Evolutionary conservation across 2,329 filamentous ascomycete species (phyloP).

Genomic region (Xylariaceae sp.): DNA sequence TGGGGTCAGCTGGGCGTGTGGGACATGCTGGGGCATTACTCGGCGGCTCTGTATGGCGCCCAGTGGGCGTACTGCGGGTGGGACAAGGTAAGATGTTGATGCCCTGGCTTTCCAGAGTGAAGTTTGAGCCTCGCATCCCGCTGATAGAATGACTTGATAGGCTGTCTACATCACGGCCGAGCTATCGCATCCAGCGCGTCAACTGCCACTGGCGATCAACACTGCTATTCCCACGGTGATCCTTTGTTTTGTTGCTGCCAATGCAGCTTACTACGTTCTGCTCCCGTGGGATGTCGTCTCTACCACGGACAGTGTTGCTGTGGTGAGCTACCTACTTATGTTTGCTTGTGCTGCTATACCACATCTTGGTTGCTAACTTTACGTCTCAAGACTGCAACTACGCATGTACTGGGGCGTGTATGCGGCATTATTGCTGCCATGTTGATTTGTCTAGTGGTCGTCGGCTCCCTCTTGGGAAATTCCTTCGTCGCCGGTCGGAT

Average conservation of each 20-base stretch:
- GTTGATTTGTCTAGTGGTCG: constrained; percentile 53
- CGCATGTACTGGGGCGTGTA: constrained; percentile 42
- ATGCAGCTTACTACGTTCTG: constrained; percentile 55
- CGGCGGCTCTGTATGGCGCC: constrained; percentile 53
- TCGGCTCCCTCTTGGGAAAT: constrained; percentile 54
- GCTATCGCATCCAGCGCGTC: constrained; percentile 40
- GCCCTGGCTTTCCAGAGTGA: too few species aligned
- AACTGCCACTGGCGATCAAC: constrained; percentile 55
- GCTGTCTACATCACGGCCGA: constrained; percentile 50
- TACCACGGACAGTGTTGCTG: constrained; percentile 53
- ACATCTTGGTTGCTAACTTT: not conserved
- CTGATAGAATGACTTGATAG: constrained; percentile 20
- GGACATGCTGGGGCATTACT: constrained; percentile 53
- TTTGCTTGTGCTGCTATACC: not conserved
- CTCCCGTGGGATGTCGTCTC: constrained; percentile 53
- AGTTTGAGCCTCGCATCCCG: too few species aligned
- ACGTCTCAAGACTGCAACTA: constrained; percentile 42
- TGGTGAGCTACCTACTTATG: constrained; percentile 35
- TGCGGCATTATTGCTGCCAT: constrained; percentile 48
- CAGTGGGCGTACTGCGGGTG: constrained; percentile 60
- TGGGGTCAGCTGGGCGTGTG: constrained; percentile 43
- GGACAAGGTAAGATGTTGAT: constrained; percentile 53
- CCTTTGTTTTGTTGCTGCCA: constrained; percentile 51
- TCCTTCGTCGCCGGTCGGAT: constrained; percentile 56
- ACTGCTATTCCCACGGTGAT: constrained; percentile 53